These are phyloP conservation scores for Trichoderma gamsii DNA, from an alignment of 495 filamentous ascomycete genomes.

Conservation along the genomic window DNA sequence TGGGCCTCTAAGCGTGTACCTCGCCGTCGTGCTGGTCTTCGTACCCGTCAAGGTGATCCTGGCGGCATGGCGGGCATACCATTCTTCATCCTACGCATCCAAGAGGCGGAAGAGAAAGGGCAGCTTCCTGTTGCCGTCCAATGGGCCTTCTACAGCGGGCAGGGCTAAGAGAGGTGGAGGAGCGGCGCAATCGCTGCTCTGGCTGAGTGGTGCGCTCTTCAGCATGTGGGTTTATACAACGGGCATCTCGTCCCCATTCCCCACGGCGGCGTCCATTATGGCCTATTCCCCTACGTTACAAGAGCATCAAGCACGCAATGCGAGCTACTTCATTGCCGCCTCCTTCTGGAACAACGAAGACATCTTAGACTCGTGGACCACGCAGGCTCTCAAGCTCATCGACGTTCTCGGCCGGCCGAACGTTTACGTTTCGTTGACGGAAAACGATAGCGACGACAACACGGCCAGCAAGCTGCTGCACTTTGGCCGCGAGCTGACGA, in stretches of 20 bases:
- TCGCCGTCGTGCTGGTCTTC: conserved; percentile 4
- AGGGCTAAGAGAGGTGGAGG: background rate
- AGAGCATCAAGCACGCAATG: background rate
- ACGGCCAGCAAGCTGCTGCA: conserved; percentile 7
- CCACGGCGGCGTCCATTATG: background rate
- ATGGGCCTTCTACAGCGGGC: background rate
- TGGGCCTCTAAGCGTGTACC: background rate
- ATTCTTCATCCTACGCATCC: background rate
- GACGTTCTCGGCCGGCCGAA: background rate
- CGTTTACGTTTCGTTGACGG: conserved; percentile 6
- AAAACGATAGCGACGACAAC: conserved; percentile 7
- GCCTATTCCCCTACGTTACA: background rate
- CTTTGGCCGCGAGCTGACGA: conserved; percentile 3
- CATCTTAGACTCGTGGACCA: background rate
- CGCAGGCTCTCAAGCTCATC: conserved; percentile 3
- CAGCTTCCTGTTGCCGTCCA: conserved; percentile 2
- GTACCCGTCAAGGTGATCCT: background rate
- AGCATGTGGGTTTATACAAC: conserved; percentile 1
- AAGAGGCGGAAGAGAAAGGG: conserved; percentile 7
- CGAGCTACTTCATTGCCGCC: conserved; percentile 11
- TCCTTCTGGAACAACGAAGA: conserved; percentile 11
- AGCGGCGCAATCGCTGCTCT: background rate
- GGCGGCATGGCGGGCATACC: background rate
- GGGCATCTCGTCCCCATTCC: background rate
- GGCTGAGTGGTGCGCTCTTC: conserved; percentile 5